Base-by-base conservation (phyloP, 441 rosid genomes). In the Bruguiera hainesii region DNA sequence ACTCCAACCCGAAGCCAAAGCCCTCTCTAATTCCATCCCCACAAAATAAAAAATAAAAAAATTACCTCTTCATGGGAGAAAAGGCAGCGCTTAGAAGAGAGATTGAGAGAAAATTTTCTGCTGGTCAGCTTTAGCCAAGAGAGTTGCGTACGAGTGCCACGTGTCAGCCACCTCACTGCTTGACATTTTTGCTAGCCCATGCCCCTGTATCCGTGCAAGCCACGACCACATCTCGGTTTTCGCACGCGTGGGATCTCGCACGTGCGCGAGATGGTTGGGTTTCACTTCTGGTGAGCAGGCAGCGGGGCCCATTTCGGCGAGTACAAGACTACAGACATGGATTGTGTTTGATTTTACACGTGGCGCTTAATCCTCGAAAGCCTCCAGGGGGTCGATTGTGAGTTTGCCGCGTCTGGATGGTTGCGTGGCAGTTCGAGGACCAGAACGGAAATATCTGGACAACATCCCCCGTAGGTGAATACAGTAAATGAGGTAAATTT, bases 171-270 rank as follows among this genome's bases (percentile, higher is more conserved):
- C 51, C 84, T 85, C 76, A 74, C 63, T 62, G 59, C 56, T 26
- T 57, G 71, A 68, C 84, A 75, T 71, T 76, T 70, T 31, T 76
- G 70, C 67, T 56, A 73, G 72, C 60, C 39, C 37, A 35, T 37
- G 46, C 72, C 83, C 80, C 66, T 80, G 87, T 79, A 85, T 80
- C 86, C 81, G 3, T 50, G 85, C 29, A n/a, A 52, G 94, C 90
- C 92, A 86, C 89, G 92, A 92, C 90, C 94, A 83, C 89, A 94
- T 86, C 21, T 62, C 46, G 16, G 0, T 13, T 33, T 33, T 16
- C 2, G 6, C 77, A 87, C 88, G 81, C 82, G 84, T 83, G 51
- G 81, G 81, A 48, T 39, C 62, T 46, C 74, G 70, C 76, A 48
- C 80, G 78, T 77, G 81, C 37, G 81, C 59, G 68, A 59, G 13